phyloP scores from a whole-genome alignment of 768 basidiomycete species.

The Pleurotus tuber-regium region DNA sequence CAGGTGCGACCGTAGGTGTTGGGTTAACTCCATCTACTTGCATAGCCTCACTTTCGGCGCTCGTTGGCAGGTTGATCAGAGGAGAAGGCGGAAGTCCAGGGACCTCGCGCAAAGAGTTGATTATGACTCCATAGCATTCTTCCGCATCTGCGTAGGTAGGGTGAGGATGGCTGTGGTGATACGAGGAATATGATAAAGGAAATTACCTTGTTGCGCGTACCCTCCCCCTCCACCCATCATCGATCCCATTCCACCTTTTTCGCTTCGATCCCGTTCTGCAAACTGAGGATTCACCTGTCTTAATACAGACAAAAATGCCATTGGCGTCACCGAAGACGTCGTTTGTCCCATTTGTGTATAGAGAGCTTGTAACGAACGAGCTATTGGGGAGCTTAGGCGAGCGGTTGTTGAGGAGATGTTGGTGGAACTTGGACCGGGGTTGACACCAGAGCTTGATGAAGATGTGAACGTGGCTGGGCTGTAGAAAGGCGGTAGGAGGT shows the following conservation, averaged over 20 bases:
- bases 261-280: conserved; percentile 59
- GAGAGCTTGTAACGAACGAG: conserved; percentile 61
- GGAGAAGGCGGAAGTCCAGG: conserved; percentile 36
- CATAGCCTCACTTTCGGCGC: conserved; percentile 18
- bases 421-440: conserved; percentile 1
- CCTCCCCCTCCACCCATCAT: conserved; percentile 29
- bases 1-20: conserved; percentile 5
- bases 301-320: conserved; percentile 63
- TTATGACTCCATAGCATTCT: conserved; percentile 81
- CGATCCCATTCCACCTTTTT: conserved; percentile 33
- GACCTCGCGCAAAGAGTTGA: conserved; percentile 70
- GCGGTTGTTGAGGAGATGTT: conserved; percentile 28
- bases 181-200: conserved; percentile 23
- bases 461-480: too few relatives aligned
- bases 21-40: conserved; percentile 23
- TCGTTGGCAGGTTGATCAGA: conserved; percentile 30
- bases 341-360: conserved; percentile 74
- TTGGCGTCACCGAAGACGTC: conserved; percentile 72
- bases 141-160: conserved; percentile 72
- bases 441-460: conserved; percentile 30
- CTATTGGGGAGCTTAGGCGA: conserved; percentile 26
- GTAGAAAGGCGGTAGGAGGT: background rate
- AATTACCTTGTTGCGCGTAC: conserved; percentile 78
- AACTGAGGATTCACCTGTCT: conserved; percentile 88
- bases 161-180: background rate